phyloP scores from a whole-genome alignment of 2,329 filamentous ascomycete species.

The Sporothrix humicola region DNA sequence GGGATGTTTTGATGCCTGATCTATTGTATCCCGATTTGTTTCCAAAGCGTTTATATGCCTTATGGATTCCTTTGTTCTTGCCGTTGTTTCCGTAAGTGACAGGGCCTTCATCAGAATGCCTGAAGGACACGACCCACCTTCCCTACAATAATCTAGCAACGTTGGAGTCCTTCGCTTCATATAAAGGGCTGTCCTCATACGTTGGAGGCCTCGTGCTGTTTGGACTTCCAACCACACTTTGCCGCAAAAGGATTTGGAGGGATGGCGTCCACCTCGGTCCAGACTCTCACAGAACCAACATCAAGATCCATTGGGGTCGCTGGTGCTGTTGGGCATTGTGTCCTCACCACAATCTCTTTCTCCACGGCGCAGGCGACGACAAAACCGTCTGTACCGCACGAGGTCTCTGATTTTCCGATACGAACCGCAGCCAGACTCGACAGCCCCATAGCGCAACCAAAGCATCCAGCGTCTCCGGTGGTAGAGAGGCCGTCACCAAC shows the following conservation, averaged over 20 bases:
- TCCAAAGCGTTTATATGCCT: not conserved
- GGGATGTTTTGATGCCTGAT: not conserved
- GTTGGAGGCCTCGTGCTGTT: not conserved
- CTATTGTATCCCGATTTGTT: not conserved
- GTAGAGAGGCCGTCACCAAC: not conserved
- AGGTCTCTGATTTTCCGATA: not conserved
- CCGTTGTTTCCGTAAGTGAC: not conserved
- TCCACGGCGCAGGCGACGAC: not conserved
- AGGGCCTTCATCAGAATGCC: not conserved
- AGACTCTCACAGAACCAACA: no score
- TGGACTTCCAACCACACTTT: not conserved
- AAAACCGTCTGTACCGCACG: not conserved
- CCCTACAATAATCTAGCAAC: not conserved
- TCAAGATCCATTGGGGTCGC: no score
- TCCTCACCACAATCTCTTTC: conserved; percentile 1
- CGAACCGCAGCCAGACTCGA: not conserved
- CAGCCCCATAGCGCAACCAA: not conserved
- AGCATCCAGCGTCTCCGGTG: not conserved
- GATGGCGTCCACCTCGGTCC: not conserved
- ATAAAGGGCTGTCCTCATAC: not conserved
- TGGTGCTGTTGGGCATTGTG: no score
- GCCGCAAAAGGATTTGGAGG: not conserved
- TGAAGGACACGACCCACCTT: not conserved
- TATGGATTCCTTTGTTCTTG: not conserved
- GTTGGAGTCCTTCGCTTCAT: not conserved